Base-by-base conservation (phyloP, 202 grass and related monocot species). In the Elaeis oleifera region DNA sequence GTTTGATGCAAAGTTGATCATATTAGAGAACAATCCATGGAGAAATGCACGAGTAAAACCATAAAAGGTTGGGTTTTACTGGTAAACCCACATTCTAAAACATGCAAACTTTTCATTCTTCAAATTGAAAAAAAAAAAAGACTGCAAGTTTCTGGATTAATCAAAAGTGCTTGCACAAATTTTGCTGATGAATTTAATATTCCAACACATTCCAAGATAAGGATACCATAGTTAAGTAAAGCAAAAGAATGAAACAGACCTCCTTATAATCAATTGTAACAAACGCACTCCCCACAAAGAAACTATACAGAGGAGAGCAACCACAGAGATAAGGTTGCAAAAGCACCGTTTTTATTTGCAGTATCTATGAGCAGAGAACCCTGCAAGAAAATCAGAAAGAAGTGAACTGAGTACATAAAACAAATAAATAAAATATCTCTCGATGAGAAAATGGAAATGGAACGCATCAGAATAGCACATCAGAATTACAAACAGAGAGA, bases 221-320 rank as follows among this genome's bases (percentile, higher is more conserved):
- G 32, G 17, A 79, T 49, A 78, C 1, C 15, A 72, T 16, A 60
- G 19, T 3, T 60, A 71, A 19, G 18, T 56, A 26, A 44, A 44
- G 9, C 36, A 44, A 44, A 13, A 44, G 36, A 44, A 44, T 44
- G 9, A 16, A n/a, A 56, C 61, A 27, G 3, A 95, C 90, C 86
- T 87, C 71, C 54, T 86, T 79, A 57, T 49, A 84, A 71, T 79
- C 77, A 1, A 76, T 21, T 48, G 75, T 73, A 53, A 87, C 58
- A 22, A 79, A 75, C 18, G 66, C 73, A 15, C 67, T 80, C 5
- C 64, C 80, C 2, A 85, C 16, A 21, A 95, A 74, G 50, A 88
- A 3, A 74, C 50, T 1, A 71, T 51, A 6, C 82, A 90, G 23
- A 95, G 65, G 9, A 95, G 50, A 58, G 83, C 60, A 24, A 55